Evolutionary conservation across 257 asterid species (phyloP).

Genomic region (Gardenia jasminoides): DNA sequence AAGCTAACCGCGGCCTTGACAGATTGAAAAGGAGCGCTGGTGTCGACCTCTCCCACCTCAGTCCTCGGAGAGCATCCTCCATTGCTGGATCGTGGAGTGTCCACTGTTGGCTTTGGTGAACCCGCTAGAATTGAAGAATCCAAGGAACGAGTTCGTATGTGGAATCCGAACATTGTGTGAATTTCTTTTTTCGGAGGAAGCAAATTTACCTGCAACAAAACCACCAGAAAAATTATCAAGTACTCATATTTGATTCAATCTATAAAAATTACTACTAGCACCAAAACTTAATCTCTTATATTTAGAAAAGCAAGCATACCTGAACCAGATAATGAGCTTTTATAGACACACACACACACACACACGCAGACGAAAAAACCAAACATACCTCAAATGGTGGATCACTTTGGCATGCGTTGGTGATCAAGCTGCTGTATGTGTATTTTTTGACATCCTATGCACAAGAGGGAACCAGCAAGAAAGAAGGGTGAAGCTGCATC

Average conservation of each 20-base stretch:
- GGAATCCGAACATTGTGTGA: conserved; percentile 41
- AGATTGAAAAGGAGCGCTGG: conserved; percentile 68
- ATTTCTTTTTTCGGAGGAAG: neutral
- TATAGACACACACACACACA: no score
- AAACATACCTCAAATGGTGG: conserved; percentile 13
- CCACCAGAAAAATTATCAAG: no score
- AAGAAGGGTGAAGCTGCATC: neutral
- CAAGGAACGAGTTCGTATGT: conserved; percentile 37
- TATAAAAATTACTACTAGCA: no score
- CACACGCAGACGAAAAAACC: no score
- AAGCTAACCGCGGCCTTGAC: conserved; percentile 81
- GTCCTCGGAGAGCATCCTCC: conserved; percentile 40
- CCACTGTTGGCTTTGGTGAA: conserved; percentile 35
- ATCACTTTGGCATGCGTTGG: neutral
- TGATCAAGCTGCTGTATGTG: neutral
- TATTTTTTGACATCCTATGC: neutral
- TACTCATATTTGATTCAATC: neutral
- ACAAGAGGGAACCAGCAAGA: no score
- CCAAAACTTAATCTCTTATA: no score
- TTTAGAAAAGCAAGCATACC: no score
- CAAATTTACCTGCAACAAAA: conserved; percentile 19
- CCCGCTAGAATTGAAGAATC: conserved; percentile 45
- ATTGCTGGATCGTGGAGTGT: conserved; percentile 29
- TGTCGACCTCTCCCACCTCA: conserved; percentile 68
- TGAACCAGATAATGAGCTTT: no score